A percentile compares a stretch with the other conserved stretches of the same genome.
Evolutionary conservation across 2,329 filamentous ascomycete genomes (phyloP).

Genomic region (Colletotrichum sp.): DNA sequence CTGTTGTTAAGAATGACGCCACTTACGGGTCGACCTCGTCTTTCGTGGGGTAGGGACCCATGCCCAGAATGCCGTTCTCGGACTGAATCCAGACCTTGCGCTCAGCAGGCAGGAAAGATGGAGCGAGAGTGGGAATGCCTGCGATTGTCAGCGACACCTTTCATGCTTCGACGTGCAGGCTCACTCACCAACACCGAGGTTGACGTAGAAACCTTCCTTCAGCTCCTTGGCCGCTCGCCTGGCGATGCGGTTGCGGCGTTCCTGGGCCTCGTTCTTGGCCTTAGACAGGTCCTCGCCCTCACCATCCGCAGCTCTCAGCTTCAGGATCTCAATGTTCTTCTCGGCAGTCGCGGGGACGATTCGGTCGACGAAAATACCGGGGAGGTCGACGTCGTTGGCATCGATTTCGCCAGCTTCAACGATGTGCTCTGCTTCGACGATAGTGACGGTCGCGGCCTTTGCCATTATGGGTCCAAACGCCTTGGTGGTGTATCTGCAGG

Average conservation of each 20-base stretch:
- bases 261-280: conserved; percentile 50
- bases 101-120: conserved; percentile 71
- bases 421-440: conserved; percentile 86
- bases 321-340: conserved; percentile 75
- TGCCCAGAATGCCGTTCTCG: conserved; percentile 85
- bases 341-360: conserved; percentile 75
- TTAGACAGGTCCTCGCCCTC: conserved; percentile 29
- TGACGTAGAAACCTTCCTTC: conserved; percentile 80
- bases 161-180: conserved; percentile 18
- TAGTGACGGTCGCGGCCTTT: conserved; percentile 77
- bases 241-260: conserved; percentile 73
- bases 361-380: conserved; percentile 82
- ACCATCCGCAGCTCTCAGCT: conserved; percentile 52
- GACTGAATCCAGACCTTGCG: conserved; percentile 83
- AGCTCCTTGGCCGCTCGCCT: conserved; percentile 80
- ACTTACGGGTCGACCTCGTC: conserved; percentile 67
- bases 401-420: conserved; percentile 75
- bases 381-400: conserved; percentile 76
- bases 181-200: conserved; percentile 67
- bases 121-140: conserved; percentile 85
- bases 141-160: neutral
- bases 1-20: neutral
- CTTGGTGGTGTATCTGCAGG: conserved; percentile 69
- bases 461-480: conserved; percentile 79
- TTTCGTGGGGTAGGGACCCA: conserved; percentile 78